These are phyloP conservation scores for Pisolithus albus DNA, from an alignment of 768 basidiomycete genomes.

Conservation along the genomic window DNA sequence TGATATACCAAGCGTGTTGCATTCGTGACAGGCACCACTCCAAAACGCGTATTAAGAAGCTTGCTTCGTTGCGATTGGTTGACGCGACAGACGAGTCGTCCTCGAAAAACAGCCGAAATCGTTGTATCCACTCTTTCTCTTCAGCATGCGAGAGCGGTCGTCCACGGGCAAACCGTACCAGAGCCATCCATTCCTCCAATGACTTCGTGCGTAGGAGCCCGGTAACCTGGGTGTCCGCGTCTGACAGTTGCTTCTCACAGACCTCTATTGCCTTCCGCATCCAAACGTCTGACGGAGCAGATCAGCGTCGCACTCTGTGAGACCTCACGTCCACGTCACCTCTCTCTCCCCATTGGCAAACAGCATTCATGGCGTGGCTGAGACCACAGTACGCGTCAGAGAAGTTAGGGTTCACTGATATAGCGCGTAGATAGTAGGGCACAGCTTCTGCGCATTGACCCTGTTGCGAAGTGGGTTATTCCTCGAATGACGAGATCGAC, in stretches of 20 bases:
- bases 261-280: constrained; percentile 32
- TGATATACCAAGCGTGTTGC: constrained; percentile 39
- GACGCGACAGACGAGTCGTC: constrained; percentile 13
- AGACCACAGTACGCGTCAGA: constrained; percentile 44
- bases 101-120: constrained; percentile 26
- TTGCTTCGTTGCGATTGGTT: constrained; percentile 30
- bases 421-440: constrained; percentile 39
- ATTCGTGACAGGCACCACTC: constrained; percentile 37
- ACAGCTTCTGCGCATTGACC: constrained; percentile 38
- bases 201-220: constrained; percentile 23
- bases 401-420: constrained; percentile 36
- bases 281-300: constrained; percentile 20
- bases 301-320: constrained; percentile 8
- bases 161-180: constrained; percentile 24
- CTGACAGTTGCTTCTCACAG: constrained; percentile 32
- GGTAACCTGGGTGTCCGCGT: constrained; percentile 24
- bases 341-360: constrained; percentile 42
- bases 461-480: constrained; percentile 14
- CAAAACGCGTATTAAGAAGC: constrained; percentile 39
- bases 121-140: constrained; percentile 25
- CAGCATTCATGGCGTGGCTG: constrained; percentile 37
- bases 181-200: constrained; percentile 32
- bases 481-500: not conserved
- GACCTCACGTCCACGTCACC: constrained; percentile 14
- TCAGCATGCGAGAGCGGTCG: constrained; percentile 21